Base-by-base conservation (phyloP, 192 early-diverging fungal species). In the Coemansia sp. region DNA sequence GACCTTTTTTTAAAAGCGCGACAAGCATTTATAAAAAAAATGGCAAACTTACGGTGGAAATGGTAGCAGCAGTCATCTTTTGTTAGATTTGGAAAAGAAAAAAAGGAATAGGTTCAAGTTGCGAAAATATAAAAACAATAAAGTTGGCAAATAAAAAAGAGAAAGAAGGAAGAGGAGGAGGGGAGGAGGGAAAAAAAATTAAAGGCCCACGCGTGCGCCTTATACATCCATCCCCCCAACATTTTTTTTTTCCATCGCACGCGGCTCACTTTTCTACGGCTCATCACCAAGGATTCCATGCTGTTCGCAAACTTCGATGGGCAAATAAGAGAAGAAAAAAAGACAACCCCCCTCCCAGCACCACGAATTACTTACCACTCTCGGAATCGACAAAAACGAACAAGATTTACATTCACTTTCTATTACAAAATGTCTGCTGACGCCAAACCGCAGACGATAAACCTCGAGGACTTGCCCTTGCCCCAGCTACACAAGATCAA, bases 391-490 rank as follows among this genome's bases (percentile, higher is more conserved):
- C n/a, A n/a, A n/a, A n/a, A n/a, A n/a, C n/a, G n/a, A n/a, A n/a
- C n/a, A n/a, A n/a, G n/a, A n/a, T n/a, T n/a, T n/a, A n/a, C n/a
- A n/a, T n/a, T n/a, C n/a, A n/a, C n/a, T n/a, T n/a, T n/a, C n/a
- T n/a, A n/a, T n/a, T n/a, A n/a, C n/a, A n/a, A n/a, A 22, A 63
- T 64, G 59, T 39, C 68, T 20, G 49, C 25, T 42, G 54, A 43
- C 60, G 27, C 42, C 40, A 43, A 63, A 51, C 71, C 64, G 41
- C 76, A 73, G 64, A 77, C 77, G 10, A 93, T 97, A 70, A 90
- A 94, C 76, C 84, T 96, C 40, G 84, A 84, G 64, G 92, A 95
- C 69, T 85, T 97, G 63, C 92, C 94, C 37, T 74, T 97, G 31
- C 80, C 84, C 24, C 93, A 96, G 73, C 87, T 97, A 32, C 88